Percentiles rank a stretch among this genome's conserved stretches.
Evolutionary conservation across 164 flowering plant genomes (phyloP).

Genomic region (Tetracentron sinense): DNA sequence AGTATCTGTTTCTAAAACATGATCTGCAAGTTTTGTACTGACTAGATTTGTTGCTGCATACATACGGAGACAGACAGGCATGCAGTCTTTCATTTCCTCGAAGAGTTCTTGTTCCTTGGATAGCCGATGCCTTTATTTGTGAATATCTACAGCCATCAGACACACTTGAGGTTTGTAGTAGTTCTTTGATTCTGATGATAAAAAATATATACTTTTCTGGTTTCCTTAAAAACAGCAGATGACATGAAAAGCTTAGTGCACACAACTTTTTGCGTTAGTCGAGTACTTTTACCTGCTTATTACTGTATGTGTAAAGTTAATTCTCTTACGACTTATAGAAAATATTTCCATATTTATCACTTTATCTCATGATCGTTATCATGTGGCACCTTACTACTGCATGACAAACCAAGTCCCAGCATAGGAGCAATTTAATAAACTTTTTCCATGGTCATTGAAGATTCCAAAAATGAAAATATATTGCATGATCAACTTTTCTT

Average conservation of each 20-base stretch:
- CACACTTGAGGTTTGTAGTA: slow-evolving; percentile 62
- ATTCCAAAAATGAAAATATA: too few relatives aligned
- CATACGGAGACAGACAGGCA: slow-evolving; percentile 43
- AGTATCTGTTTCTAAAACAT: background rate
- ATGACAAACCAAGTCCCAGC: too few relatives aligned
- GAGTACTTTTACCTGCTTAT: background rate
- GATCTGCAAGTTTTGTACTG: slow-evolving; percentile 7
- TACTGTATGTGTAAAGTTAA: background rate
- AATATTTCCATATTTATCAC: too few relatives aligned
- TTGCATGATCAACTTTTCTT: too few relatives aligned
- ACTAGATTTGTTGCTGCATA: slow-evolving; percentile 1
- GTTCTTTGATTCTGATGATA: background rate
- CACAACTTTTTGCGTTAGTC: background rate
- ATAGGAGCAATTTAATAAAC: too few relatives aligned
- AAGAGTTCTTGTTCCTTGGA: slow-evolving; percentile 90
- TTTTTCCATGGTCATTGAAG: too few relatives aligned
- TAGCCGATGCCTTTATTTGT: slow-evolving; percentile 55
- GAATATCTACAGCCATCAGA: slow-evolving; percentile 81
- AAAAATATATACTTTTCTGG: background rate
- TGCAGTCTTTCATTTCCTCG: slow-evolving; percentile 63
- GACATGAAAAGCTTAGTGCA: background rate
- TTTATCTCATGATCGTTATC: too few relatives aligned
- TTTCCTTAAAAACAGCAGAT: background rate
- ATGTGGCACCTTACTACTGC: too few relatives aligned
- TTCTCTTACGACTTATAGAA: background rate